These are phyloP conservation scores for Cyclotella cryptica DNA, from an alignment of 108 stramenopile species.

Conservation along the genomic window DNA sequence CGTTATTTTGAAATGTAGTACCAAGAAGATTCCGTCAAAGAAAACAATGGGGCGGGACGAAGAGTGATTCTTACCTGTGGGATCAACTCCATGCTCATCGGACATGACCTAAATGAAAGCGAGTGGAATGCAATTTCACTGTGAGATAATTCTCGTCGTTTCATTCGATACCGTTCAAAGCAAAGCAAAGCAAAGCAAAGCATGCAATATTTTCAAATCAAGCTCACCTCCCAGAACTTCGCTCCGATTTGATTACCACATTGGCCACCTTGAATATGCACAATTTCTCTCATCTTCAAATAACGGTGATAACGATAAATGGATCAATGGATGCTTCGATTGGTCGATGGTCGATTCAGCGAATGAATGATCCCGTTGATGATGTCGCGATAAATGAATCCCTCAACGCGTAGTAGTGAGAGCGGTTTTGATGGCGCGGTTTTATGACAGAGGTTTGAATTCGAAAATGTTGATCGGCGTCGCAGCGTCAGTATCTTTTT, in stretches of 20 bases:
- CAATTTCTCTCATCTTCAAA: slow-evolving; percentile 79
- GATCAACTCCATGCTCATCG: slow-evolving; percentile 86
- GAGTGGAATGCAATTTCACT: background rate
- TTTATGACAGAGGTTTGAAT: too few species aligned
- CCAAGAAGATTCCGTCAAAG: too few species aligned
- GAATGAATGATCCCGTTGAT: background rate
- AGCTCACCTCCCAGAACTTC: slow-evolving; percentile 75
- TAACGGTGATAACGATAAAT: background rate
- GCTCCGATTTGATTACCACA: slow-evolving; percentile 85
- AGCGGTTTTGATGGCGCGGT: too few species aligned
- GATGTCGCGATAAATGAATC: background rate
- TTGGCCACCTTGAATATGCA: slow-evolving; percentile 89
- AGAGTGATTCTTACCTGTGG: slow-evolving; percentile 48
- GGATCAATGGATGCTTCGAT: background rate
- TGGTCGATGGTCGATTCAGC: background rate
- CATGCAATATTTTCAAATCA: background rate
- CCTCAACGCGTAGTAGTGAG: too few species aligned
- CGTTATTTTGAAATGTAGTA: too few species aligned
- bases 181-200: background rate
- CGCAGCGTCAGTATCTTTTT: too few species aligned
- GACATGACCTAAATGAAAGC: slow-evolving; percentile 80
- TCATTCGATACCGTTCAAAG: background rate
- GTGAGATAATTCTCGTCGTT: background rate
- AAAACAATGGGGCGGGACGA: too few species aligned
- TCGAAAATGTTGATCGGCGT: too few species aligned